Evolutionary conservation across 1,284 basidiomycete genomes (phyloP), one percentile per base, ranked within the genome.

Genomic region (Cryptococcus sp.): DNA sequence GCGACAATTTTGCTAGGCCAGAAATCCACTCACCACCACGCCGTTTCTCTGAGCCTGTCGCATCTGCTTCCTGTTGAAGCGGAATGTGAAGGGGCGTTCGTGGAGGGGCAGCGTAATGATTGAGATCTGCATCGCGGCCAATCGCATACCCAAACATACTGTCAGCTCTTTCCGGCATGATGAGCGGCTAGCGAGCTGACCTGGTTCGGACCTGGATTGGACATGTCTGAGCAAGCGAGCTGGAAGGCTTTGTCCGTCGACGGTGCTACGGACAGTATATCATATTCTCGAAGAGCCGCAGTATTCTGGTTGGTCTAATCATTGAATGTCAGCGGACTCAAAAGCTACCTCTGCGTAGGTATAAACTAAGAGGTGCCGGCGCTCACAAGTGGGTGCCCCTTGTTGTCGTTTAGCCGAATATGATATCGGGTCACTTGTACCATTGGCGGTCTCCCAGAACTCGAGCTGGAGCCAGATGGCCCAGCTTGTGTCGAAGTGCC

Each of bases 41-140:
- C 77, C 77, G 46, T 77, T 76, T 5, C 76, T 61, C 50, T 76
- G 70, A 13, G 76, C 76, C 52, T 73, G 72, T 17, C 69, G 65
- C 58, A 79, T 70, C 62, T 72, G 77, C 54, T 75, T 75, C 38
- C 65, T 63, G 50, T 75, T 78, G 54, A 72, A 60, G 38, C 67
- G 64, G 67, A 74, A 77, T 55, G 67, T 69, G 61, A 68, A 77
- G 5, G 72, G 70, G 46, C 67, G 58, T 56, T 78, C 75, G 53
- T 78, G 75, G 17, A 77, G 55, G 1, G 77, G 76, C 2, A 78
- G 62, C 6, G 75, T 75, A 59, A 78, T 77, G 52, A 78, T 77
- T 3, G 77, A 76, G 43, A 77, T 62, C 75, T 78, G 15, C 37
- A 38, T 34, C 8, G 29, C 8, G 29, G 8, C 29, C 29, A 13